These are phyloP conservation scores for Colletotrichum sp. DNA, from an alignment of 2,329 filamentous ascomycete species.

Conservation along the genomic window DNA sequence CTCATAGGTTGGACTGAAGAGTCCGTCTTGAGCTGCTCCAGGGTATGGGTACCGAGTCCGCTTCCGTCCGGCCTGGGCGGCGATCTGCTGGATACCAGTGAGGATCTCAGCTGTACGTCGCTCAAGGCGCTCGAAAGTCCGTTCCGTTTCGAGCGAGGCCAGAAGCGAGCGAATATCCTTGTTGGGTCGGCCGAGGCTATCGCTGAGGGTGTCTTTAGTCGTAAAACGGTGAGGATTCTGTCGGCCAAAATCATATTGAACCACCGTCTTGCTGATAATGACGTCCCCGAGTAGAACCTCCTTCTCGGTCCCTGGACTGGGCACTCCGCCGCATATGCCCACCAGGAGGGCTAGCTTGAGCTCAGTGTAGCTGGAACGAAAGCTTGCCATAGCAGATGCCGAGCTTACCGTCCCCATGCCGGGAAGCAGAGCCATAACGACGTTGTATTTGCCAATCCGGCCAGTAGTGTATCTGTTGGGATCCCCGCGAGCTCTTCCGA, in stretches of 20 bases:
- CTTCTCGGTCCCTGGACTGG: neutral
- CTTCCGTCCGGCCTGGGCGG: constrained; percentile 7
- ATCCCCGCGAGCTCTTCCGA: constrained; percentile 30
- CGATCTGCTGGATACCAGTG: constrained; percentile 22
- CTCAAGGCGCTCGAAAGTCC: constrained; percentile 17
- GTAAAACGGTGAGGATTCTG: constrained; percentile 21
- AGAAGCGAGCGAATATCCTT: constrained; percentile 31
- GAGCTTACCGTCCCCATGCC: constrained; percentile 30
- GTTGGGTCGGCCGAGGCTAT: constrained; percentile 20
- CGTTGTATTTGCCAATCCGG: constrained; percentile 27
- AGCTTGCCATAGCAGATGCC: constrained; percentile 21
- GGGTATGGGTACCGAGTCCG: constrained; percentile 27
- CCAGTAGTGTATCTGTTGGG: constrained; percentile 31
- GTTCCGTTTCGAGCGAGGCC: constrained; percentile 22
- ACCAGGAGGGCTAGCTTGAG: constrained; percentile 31
- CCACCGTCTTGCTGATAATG: constrained; percentile 28
- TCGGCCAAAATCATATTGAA: constrained; percentile 27
- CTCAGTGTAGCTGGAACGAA: constrained; percentile 26
- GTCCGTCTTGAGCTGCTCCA: constrained; percentile 28
- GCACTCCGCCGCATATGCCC: constrained; percentile 28
- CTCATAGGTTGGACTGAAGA: constrained; percentile 29
- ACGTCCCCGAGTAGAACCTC: constrained; percentile 35
- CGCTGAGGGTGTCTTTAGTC: constrained; percentile 15
- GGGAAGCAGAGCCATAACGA: constrained; percentile 33
- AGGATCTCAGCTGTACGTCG: constrained; percentile 14